A percentile compares a stretch with the other conserved stretches of the same genome.
Evolutionary conservation across 495 filamentous ascomycete genomes (phyloP).

Genomic region (Penicillium maclennaniae): DNA sequence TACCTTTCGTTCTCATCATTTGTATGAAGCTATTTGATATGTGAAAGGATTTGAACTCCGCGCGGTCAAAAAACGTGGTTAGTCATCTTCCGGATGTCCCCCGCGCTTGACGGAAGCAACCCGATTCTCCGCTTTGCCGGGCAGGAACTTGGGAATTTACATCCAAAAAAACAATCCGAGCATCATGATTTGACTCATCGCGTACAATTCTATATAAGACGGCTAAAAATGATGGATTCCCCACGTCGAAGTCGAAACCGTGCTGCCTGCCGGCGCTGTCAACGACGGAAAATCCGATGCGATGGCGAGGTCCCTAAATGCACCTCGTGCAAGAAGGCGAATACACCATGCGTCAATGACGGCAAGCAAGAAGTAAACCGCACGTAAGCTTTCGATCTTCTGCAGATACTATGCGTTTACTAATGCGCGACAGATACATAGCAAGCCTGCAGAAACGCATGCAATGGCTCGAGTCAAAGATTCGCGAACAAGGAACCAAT

Average conservation of each 20-base stretch:
- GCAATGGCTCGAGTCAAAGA: slow-evolving; percentile 40
- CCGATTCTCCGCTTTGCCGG: neutral
- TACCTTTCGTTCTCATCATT: neutral
- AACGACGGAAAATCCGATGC: slow-evolving; percentile 25
- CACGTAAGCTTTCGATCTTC: slow-evolving; percentile 20
- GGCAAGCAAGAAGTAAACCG: slow-evolving; percentile 40
- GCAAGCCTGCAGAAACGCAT: slow-evolving; percentile 37
- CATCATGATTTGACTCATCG: neutral
- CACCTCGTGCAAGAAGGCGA: slow-evolving; percentile 37
- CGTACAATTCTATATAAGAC: neutral
- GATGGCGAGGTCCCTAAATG: slow-evolving; percentile 27
- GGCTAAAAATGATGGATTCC: slow-evolving; percentile 22
- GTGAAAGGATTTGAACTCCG: neutral
- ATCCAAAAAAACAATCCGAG: neutral
- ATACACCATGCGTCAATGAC: slow-evolving; percentile 38
- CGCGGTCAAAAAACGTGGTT: neutral
- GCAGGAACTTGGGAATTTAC: neutral
- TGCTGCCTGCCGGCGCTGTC: slow-evolving; percentile 38
- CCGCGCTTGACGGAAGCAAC: neutral
- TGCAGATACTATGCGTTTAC: neutral
- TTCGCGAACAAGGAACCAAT: slow-evolving; percentile 30
- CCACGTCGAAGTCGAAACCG: slow-evolving; percentile 30
- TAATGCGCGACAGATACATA: slow-evolving; percentile 30
- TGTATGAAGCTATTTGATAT: neutral
- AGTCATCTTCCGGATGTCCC: neutral